phyloP scores from a whole-genome alignment of 164 flowering plant species.

The Piper longum region DNA sequence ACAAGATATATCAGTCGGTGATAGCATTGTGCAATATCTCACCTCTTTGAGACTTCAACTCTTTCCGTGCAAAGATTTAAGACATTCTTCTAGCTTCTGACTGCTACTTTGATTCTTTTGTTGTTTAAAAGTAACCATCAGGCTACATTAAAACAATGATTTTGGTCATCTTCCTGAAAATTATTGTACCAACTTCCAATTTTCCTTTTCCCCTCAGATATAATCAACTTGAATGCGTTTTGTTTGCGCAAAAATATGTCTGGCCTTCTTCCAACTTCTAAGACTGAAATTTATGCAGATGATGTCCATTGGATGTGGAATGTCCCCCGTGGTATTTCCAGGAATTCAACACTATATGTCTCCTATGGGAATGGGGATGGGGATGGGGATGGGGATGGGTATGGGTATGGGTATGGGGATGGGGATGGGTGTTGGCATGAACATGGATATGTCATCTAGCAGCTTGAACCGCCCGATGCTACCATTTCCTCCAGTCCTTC shows the following conservation, averaged over 20 bases:
- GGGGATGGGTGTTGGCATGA: slow-evolving; percentile 37
- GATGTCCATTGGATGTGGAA: slow-evolving; percentile 93
- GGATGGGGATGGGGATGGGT: slow-evolving; percentile 40
- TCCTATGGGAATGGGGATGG: slow-evolving; percentile 46
- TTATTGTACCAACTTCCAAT: neutral
- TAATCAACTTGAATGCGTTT: no score
- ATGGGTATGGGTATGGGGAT: slow-evolving; percentile 43
- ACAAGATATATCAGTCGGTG: no score
- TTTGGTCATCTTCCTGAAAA: neutral
- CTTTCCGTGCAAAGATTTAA: no score
- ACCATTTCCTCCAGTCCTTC: slow-evolving; percentile 49
- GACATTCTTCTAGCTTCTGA: no score
- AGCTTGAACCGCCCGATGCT: slow-evolving; percentile 45
- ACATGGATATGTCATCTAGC: slow-evolving; percentile 2
- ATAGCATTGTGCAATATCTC: no score
- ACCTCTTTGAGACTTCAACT: no score
- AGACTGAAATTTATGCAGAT: slow-evolving; percentile 31
- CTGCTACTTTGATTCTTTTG: no score
- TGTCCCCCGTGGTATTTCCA: slow-evolving; percentile 82
- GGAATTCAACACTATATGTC: slow-evolving; percentile 70
- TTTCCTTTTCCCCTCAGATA: neutral
- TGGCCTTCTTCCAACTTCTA: neutral
- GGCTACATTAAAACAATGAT: no score
- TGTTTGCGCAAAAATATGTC: neutral
- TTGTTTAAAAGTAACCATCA: no score